A percentile compares a stretch with the other conserved stretches of the same genome.
Evolutionary conservation across 805 yeast genomes (phyloP).

Genomic region (Candida insectorum): DNA sequence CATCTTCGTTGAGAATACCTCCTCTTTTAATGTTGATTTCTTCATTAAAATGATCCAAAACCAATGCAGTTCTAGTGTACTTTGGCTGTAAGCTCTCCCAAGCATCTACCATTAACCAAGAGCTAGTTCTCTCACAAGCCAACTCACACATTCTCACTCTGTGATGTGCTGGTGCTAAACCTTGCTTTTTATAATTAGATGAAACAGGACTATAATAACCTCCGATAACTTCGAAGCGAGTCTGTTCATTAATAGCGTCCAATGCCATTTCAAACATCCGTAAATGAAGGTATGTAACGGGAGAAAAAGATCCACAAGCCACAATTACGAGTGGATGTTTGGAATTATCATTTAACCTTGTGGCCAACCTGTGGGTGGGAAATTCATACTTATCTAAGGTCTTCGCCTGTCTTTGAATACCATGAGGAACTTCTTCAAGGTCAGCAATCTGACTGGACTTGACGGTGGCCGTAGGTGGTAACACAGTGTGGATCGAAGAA

Average conservation of each 20-base stretch:
- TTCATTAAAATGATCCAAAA: constrained; percentile 92
- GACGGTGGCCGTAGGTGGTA: constrained; percentile 10
- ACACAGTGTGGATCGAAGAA: not conserved
- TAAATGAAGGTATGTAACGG: constrained; percentile 89
- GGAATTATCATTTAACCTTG: constrained; percentile 62
- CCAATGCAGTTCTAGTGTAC: constrained; percentile 92
- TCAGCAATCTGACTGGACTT: constrained; percentile 56
- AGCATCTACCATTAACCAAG: constrained; percentile 99
- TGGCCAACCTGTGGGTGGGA: constrained; percentile 83
- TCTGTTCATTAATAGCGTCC: constrained; percentile 86
- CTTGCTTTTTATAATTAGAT: constrained; percentile 90
- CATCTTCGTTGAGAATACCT: constrained; percentile 60
- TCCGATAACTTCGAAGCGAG: constrained; percentile 92
- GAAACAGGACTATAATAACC: constrained; percentile 95
- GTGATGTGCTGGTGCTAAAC: constrained; percentile 83
- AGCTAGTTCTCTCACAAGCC: constrained; percentile 93
- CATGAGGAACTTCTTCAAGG: constrained; percentile 95
- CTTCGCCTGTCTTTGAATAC: constrained; percentile 84
- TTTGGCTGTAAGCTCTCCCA: constrained; percentile 94
- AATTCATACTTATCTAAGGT: constrained; percentile 65
- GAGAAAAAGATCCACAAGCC: constrained; percentile 97
- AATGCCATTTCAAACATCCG: constrained; percentile 99
- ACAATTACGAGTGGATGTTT: constrained; percentile 91
- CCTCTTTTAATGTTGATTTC: constrained; percentile 89
- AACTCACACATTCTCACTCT: constrained; percentile 97